A percentile compares a stretch with the other conserved stretches of the same genome.
These are phyloP conservation scores for Globisporangium nagaii DNA, from an alignment of 352 stramenopile species.

Conservation along the genomic window DNA sequence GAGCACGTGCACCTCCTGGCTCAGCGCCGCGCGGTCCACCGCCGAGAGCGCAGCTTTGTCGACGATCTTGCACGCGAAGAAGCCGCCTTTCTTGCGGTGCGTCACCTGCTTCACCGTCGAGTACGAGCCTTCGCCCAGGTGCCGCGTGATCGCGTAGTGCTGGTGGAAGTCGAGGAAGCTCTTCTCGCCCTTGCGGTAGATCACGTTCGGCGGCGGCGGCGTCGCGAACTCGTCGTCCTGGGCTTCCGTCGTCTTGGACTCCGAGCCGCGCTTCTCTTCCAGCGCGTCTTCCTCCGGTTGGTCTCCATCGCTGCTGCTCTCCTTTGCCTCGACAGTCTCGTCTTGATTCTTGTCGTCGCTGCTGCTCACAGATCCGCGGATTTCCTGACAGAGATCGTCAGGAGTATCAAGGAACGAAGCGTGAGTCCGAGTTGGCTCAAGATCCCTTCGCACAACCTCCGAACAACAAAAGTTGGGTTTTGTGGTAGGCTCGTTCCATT, in stretches of 20 bases:
- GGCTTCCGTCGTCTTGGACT: not conserved
- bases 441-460: too few relatives aligned
- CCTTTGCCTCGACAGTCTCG: not conserved
- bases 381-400: not conserved
- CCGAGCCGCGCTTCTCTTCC: not conserved
- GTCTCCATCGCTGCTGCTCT: not conserved
- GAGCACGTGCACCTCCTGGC: constrained; percentile 70
- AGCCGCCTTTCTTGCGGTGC: constrained; percentile 64
- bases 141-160: constrained; percentile 70
- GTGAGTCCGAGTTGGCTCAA: too few relatives aligned
- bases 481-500: too few relatives aligned
- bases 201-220: constrained; percentile 22
- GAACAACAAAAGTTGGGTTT: too few relatives aligned
- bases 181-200: constrained; percentile 71
- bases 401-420: too few relatives aligned
- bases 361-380: not conserved
- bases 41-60: constrained; percentile 73
- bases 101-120: constrained; percentile 87
- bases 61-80: constrained; percentile 82
- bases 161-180: constrained; percentile 82
- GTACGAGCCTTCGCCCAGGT: constrained; percentile 85
- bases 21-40: constrained; percentile 63
- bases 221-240: not conserved
- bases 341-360: not conserved
- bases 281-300: not conserved